Percentiles rank a stretch among this genome's conserved stretches.
phyloP scores from a whole-genome alignment of 2,329 filamentous ascomycete genomes.

The Ceratocystis cacaofunesta region DNA sequence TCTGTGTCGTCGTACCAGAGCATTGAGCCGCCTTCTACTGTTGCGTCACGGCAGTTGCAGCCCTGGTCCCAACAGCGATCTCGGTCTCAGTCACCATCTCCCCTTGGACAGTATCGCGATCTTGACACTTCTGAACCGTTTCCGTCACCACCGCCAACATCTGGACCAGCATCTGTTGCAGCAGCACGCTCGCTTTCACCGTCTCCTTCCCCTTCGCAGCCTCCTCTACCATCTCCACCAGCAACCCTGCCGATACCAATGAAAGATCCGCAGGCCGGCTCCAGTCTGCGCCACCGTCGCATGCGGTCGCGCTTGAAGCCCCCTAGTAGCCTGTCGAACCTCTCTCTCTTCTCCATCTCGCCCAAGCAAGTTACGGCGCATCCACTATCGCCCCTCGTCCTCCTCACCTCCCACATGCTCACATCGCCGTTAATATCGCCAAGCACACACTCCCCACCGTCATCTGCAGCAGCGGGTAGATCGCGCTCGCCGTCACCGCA shows the following conservation, averaged over 20 bases:
- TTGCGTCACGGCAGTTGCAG: not conserved
- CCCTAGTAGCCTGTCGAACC: conserved; percentile 5
- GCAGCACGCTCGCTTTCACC: not conserved
- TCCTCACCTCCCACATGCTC: conserved; percentile 24
- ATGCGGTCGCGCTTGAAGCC: conserved; percentile 13
- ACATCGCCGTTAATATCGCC: conserved; percentile 28
- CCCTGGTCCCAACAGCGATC: not conserved
- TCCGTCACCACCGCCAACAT: not conserved
- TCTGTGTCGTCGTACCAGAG: not conserved
- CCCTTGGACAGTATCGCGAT: not conserved
- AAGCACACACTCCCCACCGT: conserved; percentile 24
- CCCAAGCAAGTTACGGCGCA: conserved; percentile 16
- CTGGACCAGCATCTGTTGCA: not conserved
- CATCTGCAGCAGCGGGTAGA: conserved; percentile 21
- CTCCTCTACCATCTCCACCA: not conserved
- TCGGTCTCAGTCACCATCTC: not conserved
- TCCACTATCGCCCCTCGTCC: conserved; percentile 14
- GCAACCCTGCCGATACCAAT: not conserved
- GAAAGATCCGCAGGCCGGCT: not conserved
- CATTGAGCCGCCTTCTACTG: not conserved
- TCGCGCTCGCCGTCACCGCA: conserved; percentile 28
- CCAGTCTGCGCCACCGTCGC: conserved; percentile 3
- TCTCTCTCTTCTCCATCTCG: conserved; percentile 14
- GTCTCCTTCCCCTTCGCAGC: not conserved
- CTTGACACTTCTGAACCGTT: not conserved